Evolutionary conservation across 148 eudicot genomes (phyloP).

Genomic region (Rhododendron kiyosumense): DNA sequence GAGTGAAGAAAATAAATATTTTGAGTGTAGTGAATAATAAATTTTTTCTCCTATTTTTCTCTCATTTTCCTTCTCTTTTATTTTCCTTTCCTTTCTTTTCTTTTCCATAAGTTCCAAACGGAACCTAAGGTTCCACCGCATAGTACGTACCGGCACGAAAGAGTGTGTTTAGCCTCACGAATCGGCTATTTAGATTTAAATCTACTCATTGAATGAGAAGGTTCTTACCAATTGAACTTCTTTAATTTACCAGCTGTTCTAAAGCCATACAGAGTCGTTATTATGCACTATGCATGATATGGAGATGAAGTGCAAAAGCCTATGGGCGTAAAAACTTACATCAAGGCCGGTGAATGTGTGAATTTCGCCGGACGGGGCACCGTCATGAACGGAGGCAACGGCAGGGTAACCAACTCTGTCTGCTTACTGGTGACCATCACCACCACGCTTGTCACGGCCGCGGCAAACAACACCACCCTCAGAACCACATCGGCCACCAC

Average conservation of each 20-base stretch:
- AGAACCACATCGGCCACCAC: constrained; percentile 1
- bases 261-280: background rate
- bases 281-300: background rate
- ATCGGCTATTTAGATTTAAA: no score
- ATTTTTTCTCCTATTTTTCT: no score
- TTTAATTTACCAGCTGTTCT: background rate
- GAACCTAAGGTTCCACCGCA: no score
- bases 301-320: background rate
- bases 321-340: constrained; percentile 22
- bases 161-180: no score
- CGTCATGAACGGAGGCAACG: background rate
- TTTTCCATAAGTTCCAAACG: no score
- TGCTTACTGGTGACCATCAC: constrained; percentile 2
- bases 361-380: background rate
- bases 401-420: background rate
- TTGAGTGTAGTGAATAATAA: no score
- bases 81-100: no score
- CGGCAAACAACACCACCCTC: background rate
- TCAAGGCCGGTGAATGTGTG: constrained; percentile 36
- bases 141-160: no score
- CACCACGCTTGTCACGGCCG: background rate
- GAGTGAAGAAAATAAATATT: no score
- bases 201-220: no score
- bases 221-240: no score
- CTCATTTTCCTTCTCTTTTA: no score